Conservation (phyloP, 1,139 yeast species). For the Magnusiomyces tetraspermus region DNA sequence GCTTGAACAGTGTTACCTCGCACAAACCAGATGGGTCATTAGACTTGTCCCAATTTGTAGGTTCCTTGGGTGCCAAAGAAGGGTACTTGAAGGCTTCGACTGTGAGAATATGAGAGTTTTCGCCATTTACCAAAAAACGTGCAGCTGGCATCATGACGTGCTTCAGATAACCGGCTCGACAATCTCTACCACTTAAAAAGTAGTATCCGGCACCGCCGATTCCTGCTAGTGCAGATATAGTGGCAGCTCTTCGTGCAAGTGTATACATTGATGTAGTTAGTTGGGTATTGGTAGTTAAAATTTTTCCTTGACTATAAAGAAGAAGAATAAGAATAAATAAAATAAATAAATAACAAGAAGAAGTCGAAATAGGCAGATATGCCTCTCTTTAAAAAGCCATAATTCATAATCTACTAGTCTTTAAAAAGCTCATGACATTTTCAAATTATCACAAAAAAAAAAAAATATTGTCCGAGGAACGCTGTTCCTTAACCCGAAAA, state of each 20-base stretch:
- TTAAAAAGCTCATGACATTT: too few relatives aligned
- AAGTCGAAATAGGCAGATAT: too few relatives aligned
- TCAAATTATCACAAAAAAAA: too few relatives aligned
- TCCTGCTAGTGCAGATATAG: slow-evolving; percentile 26
- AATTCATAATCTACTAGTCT: too few relatives aligned
- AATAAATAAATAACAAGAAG: neutral
- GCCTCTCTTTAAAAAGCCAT: too few relatives aligned
- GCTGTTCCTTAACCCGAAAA: too few relatives aligned
- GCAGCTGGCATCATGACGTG: slow-evolving; percentile 69
- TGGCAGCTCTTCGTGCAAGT: slow-evolving; percentile 12
- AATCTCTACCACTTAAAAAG: slow-evolving; percentile 49
- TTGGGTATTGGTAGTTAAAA: neutral
- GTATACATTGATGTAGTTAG: slow-evolving; percentile 9
- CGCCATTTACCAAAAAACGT: slow-evolving; percentile 68
- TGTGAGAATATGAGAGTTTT: slow-evolving; percentile 73
- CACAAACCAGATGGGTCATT: slow-evolving; percentile 28
- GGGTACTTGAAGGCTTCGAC: slow-evolving; percentile 54
- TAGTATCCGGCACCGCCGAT: slow-evolving; percentile 33
- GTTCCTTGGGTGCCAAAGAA: slow-evolving; percentile 26
- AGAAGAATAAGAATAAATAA: neutral
- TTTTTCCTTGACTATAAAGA: neutral
- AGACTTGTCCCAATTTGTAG: slow-evolving; percentile 24
- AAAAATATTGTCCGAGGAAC: too few relatives aligned
- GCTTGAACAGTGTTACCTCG: slow-evolving; percentile 26
- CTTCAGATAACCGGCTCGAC: slow-evolving; percentile 77